Evolutionary conservation across 208 protist genomes (phyloP).

Genomic region (Leptomonas pyrrhocoris): DNA sequence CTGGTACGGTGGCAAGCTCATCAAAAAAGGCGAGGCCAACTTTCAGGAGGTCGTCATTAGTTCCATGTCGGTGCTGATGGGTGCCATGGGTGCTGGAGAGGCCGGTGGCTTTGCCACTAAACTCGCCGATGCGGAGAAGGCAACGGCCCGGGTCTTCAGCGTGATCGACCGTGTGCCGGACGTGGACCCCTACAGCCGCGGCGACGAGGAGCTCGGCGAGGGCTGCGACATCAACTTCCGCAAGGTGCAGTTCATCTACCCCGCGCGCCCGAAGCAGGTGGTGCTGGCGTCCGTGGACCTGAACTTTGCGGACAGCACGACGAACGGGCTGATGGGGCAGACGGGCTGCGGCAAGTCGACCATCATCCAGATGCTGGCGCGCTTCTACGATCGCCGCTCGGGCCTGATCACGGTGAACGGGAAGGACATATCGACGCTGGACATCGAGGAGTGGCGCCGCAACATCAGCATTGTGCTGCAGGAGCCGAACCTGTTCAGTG

Average conservation of each 20-base stretch:
- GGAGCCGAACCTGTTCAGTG: slow-evolving; percentile 92
- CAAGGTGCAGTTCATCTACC: slow-evolving; percentile 67
- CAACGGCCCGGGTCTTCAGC: slow-evolving; percentile 62
- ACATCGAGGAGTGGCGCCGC: slow-evolving; percentile 61
- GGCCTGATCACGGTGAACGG: slow-evolving; percentile 71
- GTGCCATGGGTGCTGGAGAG: slow-evolving; percentile 55
- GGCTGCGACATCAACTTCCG: slow-evolving; percentile 54
- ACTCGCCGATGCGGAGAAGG: slow-evolving; percentile 41
- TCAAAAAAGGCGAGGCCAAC: slow-evolving; percentile 53
- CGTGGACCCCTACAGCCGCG: slow-evolving; percentile 46
- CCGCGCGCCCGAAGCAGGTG: slow-evolving; percentile 54
- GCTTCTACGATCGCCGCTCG: slow-evolving; percentile 70
- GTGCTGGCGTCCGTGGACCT: slow-evolving; percentile 52
- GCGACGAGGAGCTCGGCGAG: slow-evolving; percentile 46
- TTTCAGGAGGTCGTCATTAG: slow-evolving; percentile 61
- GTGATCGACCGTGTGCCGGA: slow-evolving; percentile 75
- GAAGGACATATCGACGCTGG: slow-evolving; percentile 49
- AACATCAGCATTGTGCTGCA: slow-evolving; percentile 82
- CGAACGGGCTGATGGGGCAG: slow-evolving; percentile 76
- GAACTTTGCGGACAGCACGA: slow-evolving; percentile 36
- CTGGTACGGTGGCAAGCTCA: slow-evolving; percentile 84
- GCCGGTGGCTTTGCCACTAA: slow-evolving; percentile 67
- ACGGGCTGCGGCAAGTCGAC: slow-evolving; percentile 87
- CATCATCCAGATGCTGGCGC: slow-evolving; percentile 77
- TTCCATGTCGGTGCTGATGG: slow-evolving; percentile 53